Base-by-base conservation (phyloP, 108 stramenopile genomes). In the Discostella pseudostelligera region DNA sequence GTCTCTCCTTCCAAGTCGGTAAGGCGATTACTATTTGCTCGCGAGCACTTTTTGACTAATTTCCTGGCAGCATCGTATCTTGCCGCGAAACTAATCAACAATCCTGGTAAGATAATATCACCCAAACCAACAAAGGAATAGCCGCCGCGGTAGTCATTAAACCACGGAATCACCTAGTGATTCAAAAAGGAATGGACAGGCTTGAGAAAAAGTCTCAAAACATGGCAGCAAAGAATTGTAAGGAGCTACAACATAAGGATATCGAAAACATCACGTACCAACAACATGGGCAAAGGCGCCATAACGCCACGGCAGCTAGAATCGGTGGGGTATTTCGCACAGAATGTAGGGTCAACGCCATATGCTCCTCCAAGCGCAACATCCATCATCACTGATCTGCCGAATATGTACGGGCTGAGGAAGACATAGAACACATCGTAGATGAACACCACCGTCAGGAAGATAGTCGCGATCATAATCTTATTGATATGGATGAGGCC, bases 371-470 rank as follows among this genome's bases (percentile, higher is more conserved):
- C 88, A 14, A 60, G 81, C 8, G 92, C 90, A 9, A 94, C 93
- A 35, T 82, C 83, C 17, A 97, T 81, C 97, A 97, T 95, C 40
- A 97, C 81, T 49, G 83, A 84, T 24, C 85, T 78, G 12, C 74
- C 74, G 56, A 94, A 93, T 13, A 97, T 50, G 40, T 80, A 64
- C 0, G 94, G 94, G 3, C 83, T 83, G 0, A 93, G 19, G 72
- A 97, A 92, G 62, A 97, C 94, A 70, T 91, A 96, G 64, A 97
- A 96, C 20, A 97, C 90, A 68, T 96, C 93, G 78, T 97, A 97
- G 46, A 93, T 65, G 46, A 92, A 92, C 0, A 89, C 87, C 13
- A 87, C 49, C 37, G 84, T 58, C 53, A 97, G 74, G 35, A 96
- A 54, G 6, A 92, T 70, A 0, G 88, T 51, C 16, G 94, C 95